Percentiles rank a stretch among this genome's conserved stretches.
These are phyloP conservation scores for Dactylellina drechsleri DNA, from an alignment of 2,329 filamentous ascomycete species.

Conservation along the genomic window DNA sequence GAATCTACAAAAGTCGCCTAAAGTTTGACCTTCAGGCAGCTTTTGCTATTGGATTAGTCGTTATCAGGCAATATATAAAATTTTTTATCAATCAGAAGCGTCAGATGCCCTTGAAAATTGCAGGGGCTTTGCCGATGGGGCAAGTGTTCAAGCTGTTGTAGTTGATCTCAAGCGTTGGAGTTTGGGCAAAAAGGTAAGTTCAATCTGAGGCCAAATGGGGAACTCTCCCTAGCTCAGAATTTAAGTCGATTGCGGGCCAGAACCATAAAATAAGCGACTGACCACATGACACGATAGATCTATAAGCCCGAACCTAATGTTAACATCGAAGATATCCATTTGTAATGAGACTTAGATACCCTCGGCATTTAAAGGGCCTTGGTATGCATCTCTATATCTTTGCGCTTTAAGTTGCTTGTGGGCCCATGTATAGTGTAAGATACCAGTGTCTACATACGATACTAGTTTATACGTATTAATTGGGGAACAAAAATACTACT, in stretches of 20 bases:
- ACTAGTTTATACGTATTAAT: no score
- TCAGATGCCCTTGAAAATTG: slow-evolving; percentile 1
- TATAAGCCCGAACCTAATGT: no score
- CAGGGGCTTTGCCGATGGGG: slow-evolving; percentile 1
- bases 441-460: no score
- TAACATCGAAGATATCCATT: no score
- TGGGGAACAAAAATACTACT: no score
- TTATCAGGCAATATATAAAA: slow-evolving; percentile 6
- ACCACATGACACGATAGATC: not conserved
- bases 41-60: not conserved
- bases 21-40: slow-evolving; percentile 7
- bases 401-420: no score
- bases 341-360: no score
- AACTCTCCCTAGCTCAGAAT: not conserved
- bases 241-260: not conserved
- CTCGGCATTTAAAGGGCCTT: no score
- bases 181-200: no score
- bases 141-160: slow-evolving; percentile 1
- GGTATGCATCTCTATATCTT: no score
- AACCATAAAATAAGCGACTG: not conserved
- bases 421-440: no score
- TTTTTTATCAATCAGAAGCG: not conserved
- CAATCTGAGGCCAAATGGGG: no score
- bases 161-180: not conserved
- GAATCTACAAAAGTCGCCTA: not conserved